Conservation (phyloP, 768 basidiomycete species). For the Pholiota conissans region DNA sequence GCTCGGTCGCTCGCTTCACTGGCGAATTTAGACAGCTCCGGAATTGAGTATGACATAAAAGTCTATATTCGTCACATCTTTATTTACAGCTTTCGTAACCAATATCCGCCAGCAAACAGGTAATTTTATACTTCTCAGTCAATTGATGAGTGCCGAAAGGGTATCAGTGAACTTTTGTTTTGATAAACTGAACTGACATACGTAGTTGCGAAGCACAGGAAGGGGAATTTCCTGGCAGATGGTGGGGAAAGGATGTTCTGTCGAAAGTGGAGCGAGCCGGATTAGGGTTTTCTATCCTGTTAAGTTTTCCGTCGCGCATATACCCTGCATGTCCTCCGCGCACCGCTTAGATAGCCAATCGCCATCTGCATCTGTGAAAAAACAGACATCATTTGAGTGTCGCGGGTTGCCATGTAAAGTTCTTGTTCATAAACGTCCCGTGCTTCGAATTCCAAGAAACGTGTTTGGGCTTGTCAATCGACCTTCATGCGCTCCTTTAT, state of each 20-base stretch:
- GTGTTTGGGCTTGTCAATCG: conserved; percentile 5
- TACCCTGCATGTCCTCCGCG: not conserved
- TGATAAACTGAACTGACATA: not conserved
- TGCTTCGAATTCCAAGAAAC: conserved; percentile 8
- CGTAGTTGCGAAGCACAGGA: conserved; percentile 3
- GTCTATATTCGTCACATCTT: conserved; percentile 3
- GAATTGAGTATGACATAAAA: conserved; percentile 7
- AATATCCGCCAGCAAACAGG: not conserved
- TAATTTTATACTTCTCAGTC: not conserved
- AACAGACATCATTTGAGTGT: conserved; percentile 2
- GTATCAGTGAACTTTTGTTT: not conserved
- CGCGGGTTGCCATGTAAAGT: conserved; percentile 7
- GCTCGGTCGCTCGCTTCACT: not conserved
- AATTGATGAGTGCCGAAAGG: not conserved
- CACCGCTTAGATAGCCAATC: not conserved
- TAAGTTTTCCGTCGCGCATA: not conserved
- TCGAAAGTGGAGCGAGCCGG: not conserved
- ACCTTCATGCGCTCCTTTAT: not conserved
- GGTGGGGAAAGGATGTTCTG: conserved; percentile 2
- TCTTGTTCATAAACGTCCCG: not conserved
- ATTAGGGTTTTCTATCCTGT: not conserved
- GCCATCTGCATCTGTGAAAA: not conserved
- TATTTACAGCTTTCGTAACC: conserved; percentile 1
- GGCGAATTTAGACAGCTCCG: conserved; percentile 1
- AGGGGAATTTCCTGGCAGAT: not conserved